phyloP scores from a whole-genome alignment of 495 filamentous ascomycete genomes.

The Aspergillus affinis region DNA sequence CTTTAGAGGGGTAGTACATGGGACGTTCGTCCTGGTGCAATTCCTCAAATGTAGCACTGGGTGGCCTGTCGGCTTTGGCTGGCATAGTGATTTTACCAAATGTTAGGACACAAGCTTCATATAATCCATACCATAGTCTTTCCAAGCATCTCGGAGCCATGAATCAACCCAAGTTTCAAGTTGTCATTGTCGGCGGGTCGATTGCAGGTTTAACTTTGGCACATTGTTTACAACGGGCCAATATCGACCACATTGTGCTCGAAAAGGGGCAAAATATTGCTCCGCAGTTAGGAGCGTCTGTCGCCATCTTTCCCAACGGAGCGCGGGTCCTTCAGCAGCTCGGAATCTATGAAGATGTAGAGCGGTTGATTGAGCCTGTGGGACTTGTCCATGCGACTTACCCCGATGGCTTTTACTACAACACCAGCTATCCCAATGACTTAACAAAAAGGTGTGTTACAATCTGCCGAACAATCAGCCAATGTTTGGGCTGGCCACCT shows the following conservation, averaged over 20 bases:
- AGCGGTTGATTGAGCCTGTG: constrained; percentile 13
- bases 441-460: constrained; percentile 16
- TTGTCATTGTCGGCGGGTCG: constrained; percentile 53
- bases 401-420: constrained; percentile 6
- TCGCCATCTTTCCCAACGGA: constrained; percentile 34
- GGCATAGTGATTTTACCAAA: not conserved
- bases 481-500: too few relatives aligned
- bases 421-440: not conserved
- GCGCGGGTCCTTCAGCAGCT: constrained; percentile 49
- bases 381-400: not conserved
- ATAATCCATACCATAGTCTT: not conserved
- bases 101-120: not conserved
- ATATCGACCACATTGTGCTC: constrained; percentile 51
- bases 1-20: not conserved
- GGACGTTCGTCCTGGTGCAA: not conserved
- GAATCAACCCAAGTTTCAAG: constrained; percentile 31
- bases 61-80: not conserved
- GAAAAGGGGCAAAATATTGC: constrained; percentile 37
- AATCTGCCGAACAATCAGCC: not conserved
- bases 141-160: not conserved
- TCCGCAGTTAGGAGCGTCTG: constrained; percentile 38
- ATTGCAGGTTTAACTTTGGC: constrained; percentile 50
- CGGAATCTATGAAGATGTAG: constrained; percentile 35
- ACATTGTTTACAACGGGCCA: constrained; percentile 39
- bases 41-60: not conserved